These are phyloP conservation scores for Kockovaella imperatae DNA, from an alignment of 768 basidiomycete genomes.

Conservation along the genomic window DNA sequence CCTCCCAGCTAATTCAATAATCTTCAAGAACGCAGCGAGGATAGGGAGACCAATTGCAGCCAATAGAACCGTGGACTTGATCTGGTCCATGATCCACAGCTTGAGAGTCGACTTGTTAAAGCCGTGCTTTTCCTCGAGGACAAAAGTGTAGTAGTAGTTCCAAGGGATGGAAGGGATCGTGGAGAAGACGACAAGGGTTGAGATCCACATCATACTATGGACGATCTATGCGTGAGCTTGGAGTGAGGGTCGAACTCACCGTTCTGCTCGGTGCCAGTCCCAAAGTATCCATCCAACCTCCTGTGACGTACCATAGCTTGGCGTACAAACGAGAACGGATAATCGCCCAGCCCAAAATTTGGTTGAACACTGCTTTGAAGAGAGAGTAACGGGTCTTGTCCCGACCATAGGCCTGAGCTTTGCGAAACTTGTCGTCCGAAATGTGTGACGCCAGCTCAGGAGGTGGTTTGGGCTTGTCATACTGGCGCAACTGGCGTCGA, in stretches of 20 bases:
- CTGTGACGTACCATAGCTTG: constrained; percentile 69
- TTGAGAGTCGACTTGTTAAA: constrained; percentile 87
- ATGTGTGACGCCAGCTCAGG: constrained; percentile 63
- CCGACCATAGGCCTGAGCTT: constrained; percentile 82
- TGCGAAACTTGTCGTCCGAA: constrained; percentile 63
- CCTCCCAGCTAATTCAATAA: constrained; percentile 89
- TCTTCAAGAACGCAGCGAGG: constrained; percentile 73
- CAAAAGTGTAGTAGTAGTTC: constrained; percentile 78
- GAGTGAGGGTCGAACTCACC: constrained; percentile 48
- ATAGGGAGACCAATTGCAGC: constrained; percentile 73
- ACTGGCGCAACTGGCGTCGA: too few species aligned
- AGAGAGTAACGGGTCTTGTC: constrained; percentile 82
- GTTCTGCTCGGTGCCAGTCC: constrained; percentile 68
- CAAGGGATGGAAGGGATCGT: constrained; percentile 66
- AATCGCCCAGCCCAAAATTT: constrained; percentile 60
- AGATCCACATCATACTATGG: constrained; percentile 73
- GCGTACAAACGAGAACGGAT: constrained; percentile 72
- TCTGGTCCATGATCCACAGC: constrained; percentile 67
- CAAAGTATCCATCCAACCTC: constrained; percentile 48
- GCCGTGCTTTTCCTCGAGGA: constrained; percentile 87
- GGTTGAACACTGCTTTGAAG: constrained; percentile 65
- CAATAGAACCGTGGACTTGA: constrained; percentile 70
- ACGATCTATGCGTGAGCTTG: constrained; percentile 53
- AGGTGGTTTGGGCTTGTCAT: constrained; percentile 67
- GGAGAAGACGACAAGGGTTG: constrained; percentile 56